Conservation (phyloP, 306 rosid genomes). For the Aeschynomene evenia region DNA sequence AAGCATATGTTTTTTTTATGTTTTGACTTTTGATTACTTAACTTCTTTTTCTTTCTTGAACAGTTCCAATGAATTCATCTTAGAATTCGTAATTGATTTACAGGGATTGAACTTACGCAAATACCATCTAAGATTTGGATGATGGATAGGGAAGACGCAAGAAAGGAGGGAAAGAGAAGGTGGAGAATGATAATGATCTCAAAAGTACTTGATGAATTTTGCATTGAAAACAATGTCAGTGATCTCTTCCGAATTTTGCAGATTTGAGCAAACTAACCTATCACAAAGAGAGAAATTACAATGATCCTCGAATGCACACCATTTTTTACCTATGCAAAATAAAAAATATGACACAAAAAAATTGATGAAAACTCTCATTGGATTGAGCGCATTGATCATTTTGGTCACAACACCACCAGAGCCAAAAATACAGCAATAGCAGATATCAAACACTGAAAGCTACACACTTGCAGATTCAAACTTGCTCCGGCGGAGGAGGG, state of each 20-base stretch:
- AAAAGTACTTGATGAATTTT: not conserved
- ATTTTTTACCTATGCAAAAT: no score
- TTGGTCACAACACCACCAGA: slow-evolving; percentile 42
- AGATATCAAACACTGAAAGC: slow-evolving; percentile 46
- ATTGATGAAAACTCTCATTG: slow-evolving; percentile 33
- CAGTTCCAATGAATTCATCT: not conserved
- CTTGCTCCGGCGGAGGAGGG: slow-evolving; percentile 46
- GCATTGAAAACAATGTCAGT: not conserved
- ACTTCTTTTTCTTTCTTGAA: not conserved
- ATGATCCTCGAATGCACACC: slow-evolving; percentile 33
- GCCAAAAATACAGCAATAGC: slow-evolving; percentile 41
- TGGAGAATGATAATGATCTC: not conserved
- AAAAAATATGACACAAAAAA: slow-evolving; percentile 32
- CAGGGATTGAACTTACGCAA: not conserved
- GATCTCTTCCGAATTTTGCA: slow-evolving; percentile 1
- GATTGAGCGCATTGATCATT: slow-evolving; percentile 28
- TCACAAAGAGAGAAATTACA: slow-evolving; percentile 25
- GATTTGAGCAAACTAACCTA: slow-evolving; percentile 23
- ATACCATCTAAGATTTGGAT: not conserved
- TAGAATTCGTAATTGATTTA: not conserved
- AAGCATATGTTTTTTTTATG: no score
- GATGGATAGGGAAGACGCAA: not conserved
- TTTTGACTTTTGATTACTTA: no score
- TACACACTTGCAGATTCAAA: slow-evolving; percentile 43
- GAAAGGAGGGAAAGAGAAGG: not conserved